Evolutionary conservation across 2,329 filamentous ascomycete genomes (phyloP).

Genomic region (Lecanoromycetidae sp.): DNA sequence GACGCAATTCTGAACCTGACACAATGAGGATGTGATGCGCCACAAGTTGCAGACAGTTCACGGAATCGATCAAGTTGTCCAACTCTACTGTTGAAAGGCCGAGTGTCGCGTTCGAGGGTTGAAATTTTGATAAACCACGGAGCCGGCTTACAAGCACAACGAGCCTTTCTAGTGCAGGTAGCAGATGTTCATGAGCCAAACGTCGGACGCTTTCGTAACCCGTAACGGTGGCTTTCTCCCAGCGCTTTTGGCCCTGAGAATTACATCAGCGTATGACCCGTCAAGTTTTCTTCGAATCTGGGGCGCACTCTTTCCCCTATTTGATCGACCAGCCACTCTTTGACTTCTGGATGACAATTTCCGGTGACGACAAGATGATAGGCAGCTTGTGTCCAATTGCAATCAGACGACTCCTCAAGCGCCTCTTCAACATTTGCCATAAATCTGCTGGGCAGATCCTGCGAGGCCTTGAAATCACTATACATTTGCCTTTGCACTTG

Average conservation of each 20-base stretch:
- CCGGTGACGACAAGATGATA: slow-evolving; percentile 80
- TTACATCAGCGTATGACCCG: slow-evolving; percentile 16
- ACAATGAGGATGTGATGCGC: slow-evolving; percentile 60
- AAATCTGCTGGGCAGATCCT: slow-evolving; percentile 68
- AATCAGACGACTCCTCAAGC: slow-evolving; percentile 51
- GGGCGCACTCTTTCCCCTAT: slow-evolving; percentile 61
- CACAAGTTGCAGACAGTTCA: slow-evolving; percentile 63
- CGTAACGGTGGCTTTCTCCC: slow-evolving; percentile 74
- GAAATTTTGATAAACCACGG: slow-evolving; percentile 69
- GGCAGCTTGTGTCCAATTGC: slow-evolving; percentile 60
- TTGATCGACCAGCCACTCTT: slow-evolving; percentile 80
- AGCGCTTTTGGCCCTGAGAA: slow-evolving; percentile 71
- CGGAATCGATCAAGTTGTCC: slow-evolving; percentile 53
- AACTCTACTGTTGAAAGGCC: slow-evolving; percentile 55
- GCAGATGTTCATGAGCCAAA: slow-evolving; percentile 73
- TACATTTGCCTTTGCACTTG: slow-evolving; percentile 70
- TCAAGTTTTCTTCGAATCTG: background rate
- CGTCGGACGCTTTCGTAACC: slow-evolving; percentile 67
- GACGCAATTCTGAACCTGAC: slow-evolving; percentile 62
- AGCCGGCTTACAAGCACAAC: slow-evolving; percentile 71
- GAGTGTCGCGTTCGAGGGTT: slow-evolving; percentile 53
- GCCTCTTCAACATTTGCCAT: slow-evolving; percentile 66
- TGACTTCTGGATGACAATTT: slow-evolving; percentile 60
- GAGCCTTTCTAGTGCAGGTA: slow-evolving; percentile 77
- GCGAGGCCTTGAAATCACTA: slow-evolving; percentile 69